These are phyloP conservation scores for Pseudofabraea citricarpa DNA, from an alignment of 2,329 filamentous ascomycete species.

Conservation along the genomic window DNA sequence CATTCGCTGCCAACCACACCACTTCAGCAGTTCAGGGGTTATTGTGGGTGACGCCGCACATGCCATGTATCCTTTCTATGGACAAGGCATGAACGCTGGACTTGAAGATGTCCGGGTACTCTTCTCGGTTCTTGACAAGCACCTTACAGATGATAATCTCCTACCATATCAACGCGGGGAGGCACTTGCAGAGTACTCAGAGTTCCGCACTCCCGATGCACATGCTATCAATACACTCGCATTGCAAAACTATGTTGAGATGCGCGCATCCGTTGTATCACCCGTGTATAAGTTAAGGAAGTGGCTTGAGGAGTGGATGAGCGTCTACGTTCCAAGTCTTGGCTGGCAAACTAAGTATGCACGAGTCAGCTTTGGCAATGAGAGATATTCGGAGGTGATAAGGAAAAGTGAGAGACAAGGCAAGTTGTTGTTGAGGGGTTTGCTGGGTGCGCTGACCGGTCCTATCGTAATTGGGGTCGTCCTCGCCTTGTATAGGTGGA, in stretches of 20 bases:
- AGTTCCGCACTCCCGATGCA: constrained; percentile 69
- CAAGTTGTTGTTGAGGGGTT: constrained; percentile 13
- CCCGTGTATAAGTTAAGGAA: constrained; percentile 77
- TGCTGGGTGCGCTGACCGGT: constrained; percentile 11
- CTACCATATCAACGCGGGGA: constrained; percentile 48
- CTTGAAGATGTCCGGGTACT: constrained; percentile 90
- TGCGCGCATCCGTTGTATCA: constrained; percentile 80
- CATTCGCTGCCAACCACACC: constrained; percentile 88
- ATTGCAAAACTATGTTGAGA: constrained; percentile 87
- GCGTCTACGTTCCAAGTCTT: constrained; percentile 66
- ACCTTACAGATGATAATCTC: constrained; percentile 31
- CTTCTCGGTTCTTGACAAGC: constrained; percentile 74
- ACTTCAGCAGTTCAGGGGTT: constrained; percentile 70
- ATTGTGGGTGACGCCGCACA: constrained; percentile 93
- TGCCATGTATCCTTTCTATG: constrained; percentile 98
- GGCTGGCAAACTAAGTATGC: constrained; percentile 94
- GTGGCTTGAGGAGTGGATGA: constrained; percentile 77
- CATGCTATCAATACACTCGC: constrained; percentile 91
- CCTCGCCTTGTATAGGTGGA: constrained; percentile 14
- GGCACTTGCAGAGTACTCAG: constrained; percentile 73
- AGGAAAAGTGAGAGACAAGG: constrained; percentile 66
- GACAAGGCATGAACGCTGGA: constrained; percentile 95
- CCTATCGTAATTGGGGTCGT: constrained; percentile 14
- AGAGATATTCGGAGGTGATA: constrained; percentile 81
- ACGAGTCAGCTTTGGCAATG: constrained; percentile 88